Conservation (phyloP, 164 flowering plant species). For the Saururus chinensis region DNA sequence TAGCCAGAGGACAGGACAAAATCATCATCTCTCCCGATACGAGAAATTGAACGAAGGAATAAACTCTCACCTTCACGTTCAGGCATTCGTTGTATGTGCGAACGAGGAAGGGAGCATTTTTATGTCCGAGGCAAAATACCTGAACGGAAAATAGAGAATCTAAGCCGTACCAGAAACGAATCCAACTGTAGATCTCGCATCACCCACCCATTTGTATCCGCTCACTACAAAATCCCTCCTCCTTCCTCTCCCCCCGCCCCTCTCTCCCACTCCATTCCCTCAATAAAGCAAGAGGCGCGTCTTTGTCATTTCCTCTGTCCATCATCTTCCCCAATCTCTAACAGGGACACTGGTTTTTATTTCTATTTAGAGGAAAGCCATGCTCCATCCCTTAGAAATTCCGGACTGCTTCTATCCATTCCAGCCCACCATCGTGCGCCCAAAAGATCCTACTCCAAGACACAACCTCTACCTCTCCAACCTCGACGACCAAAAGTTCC, state of each 20-base stretch:
- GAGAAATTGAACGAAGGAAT: too few species aligned
- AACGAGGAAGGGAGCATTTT: too few species aligned
- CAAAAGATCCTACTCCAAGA: slow-evolving; percentile 52
- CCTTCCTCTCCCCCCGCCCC: too few species aligned
- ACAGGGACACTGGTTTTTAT: too few species aligned
- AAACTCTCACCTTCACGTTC: too few species aligned
- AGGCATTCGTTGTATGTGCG: too few species aligned
- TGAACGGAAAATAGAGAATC: background rate
- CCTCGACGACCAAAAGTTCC: slow-evolving; percentile 78
- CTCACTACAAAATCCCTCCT: background rate
- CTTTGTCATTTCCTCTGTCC: too few species aligned
- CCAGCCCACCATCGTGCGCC: slow-evolving; percentile 39
- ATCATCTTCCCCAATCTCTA: background rate
- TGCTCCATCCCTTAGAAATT: slow-evolving; percentile 41
- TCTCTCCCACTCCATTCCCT: background rate
- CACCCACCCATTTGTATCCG: background rate
- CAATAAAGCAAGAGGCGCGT: too few species aligned
- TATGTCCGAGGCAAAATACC: background rate
- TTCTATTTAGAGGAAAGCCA: slow-evolving; percentile 7
- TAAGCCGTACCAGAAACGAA: slow-evolving; percentile 1
- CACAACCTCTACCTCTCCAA: slow-evolving; percentile 65
- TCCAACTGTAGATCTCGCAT: background rate
- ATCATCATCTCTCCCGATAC: too few species aligned
- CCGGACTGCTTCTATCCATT: slow-evolving; percentile 51
- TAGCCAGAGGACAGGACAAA: too few species aligned